phyloP scores from a whole-genome alignment of 2,329 filamentous ascomycete species.

The Volutella citrinella region DNA sequence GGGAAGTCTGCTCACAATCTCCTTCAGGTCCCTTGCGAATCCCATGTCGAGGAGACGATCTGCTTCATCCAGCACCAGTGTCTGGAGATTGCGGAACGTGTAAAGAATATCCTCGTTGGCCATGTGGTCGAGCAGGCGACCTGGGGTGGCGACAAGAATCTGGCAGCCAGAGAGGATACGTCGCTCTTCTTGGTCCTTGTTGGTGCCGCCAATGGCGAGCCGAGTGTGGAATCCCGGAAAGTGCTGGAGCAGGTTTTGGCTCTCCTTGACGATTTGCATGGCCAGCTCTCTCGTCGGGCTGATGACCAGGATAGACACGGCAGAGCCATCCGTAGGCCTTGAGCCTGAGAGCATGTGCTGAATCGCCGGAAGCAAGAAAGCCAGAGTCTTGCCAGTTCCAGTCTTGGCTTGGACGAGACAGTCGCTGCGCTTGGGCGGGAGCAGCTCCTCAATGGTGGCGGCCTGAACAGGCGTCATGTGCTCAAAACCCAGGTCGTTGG shows the following conservation, averaged over 20 bases:
- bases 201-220: constrained; percentile 75
- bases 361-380: constrained; percentile 79
- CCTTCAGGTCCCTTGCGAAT: constrained; percentile 75
- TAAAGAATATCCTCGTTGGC: constrained; percentile 67
- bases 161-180: constrained; percentile 72
- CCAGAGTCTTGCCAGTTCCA: constrained; percentile 82
- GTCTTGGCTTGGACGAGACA: constrained; percentile 80
- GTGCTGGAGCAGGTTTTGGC: constrained; percentile 65
- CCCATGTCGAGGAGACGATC: constrained; percentile 81
- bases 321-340: constrained; percentile 32
- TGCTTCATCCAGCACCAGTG: constrained; percentile 79
- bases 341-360: constrained; percentile 62
- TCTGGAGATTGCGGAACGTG: constrained; percentile 67
- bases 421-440: constrained; percentile 43
- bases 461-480: constrained; percentile 56
- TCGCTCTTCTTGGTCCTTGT: constrained; percentile 69
- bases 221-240: constrained; percentile 73
- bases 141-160: constrained; percentile 77
- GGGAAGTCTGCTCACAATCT: constrained; percentile 71
- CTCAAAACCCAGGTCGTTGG: constrained; percentile 46
- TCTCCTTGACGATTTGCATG: constrained; percentile 69
- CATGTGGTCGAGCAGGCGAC: constrained; percentile 75
- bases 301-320: constrained; percentile 61
- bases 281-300: constrained; percentile 70
- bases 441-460: constrained; percentile 46